Base-by-base conservation (phyloP, 129 eudicot species). In the Flaveria ramosissima region DNA sequence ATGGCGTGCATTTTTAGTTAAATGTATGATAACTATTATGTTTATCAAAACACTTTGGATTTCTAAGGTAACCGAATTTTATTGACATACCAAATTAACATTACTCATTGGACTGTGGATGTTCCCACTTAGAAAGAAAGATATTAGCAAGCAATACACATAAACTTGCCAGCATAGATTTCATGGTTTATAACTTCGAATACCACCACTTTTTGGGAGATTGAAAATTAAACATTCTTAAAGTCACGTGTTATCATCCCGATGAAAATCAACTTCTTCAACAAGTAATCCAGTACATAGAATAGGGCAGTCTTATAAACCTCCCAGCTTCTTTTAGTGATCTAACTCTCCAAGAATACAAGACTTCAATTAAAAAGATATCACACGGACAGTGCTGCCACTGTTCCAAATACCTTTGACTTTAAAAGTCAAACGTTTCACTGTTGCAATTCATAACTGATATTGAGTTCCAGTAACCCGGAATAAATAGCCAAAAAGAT, bases 361-460 rank as follows among this genome's bases (percentile, higher is more conserved):
- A 9, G 16, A 50, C 73, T 57, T 57, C 24, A 14, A 52, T 19
- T 19, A 51, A 0, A 53, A 39, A 68, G 9, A 13, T 66, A 14
- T 57, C 46, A 67, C 41, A 62, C 26, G 70, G 16, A 20, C 50
- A 53, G 66, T 67, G 30, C 42, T 21, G 55, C 19, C 55, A 32
- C 59, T 47, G 66, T 57, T 70, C 82, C 52, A 47, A 24, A 4
- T 11, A 16, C 46, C 67, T 51, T 41, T 72, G 78, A 73, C 61
- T 80, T 26, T 20, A 27, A 73, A 64, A 72, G 74, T 55, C 79
- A 80, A 73, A 52, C 12, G 9, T 20, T 17, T 30, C 73, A 73
- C 59, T 65, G 23, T 72, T 21, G 68, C 73, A 51, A 41, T 59
- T 66, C 36, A 1, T 15, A 71, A 23, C 52, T 30, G 53, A 48